These are phyloP conservation scores for Colletotrichum sp. DNA, from an alignment of 2,329 filamentous ascomycete genomes.

Conservation along the genomic window DNA sequence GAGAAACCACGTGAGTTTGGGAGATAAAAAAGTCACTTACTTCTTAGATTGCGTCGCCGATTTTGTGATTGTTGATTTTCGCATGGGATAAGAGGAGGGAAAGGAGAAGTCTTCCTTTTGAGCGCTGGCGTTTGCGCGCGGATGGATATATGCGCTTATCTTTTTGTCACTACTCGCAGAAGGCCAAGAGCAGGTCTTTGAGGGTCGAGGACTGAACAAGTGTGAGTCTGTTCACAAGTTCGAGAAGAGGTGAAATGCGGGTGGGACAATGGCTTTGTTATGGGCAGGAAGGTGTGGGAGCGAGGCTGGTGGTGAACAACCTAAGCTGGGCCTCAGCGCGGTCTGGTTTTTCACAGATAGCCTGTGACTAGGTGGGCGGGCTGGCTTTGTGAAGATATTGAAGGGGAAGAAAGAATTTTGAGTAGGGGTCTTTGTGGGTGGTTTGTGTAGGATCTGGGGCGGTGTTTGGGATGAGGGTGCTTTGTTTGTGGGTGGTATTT, in stretches of 20 bases:
- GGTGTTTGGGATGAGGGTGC: not conserved
- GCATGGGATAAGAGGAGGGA: not conserved
- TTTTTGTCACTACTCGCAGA: not conserved
- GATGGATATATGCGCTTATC: not conserved
- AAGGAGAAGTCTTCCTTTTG: not conserved
- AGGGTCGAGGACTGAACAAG: not conserved
- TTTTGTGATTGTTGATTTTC: not conserved
- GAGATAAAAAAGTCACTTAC: not conserved
- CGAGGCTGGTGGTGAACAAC: not conserved
- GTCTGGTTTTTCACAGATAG: not conserved
- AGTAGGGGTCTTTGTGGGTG: not conserved
- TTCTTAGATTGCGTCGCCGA: rapidly evolving
- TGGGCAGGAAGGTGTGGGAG: too few relatives aligned
- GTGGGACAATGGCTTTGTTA: not conserved
- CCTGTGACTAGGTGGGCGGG: not conserved
- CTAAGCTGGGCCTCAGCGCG: not conserved
- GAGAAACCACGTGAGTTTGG: not conserved
- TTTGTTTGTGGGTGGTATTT: not conserved
- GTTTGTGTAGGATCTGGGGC: not conserved
- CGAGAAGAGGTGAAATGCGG: not conserved
- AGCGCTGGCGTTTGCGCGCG: not conserved
- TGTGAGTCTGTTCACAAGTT: not conserved
- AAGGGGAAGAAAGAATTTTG: not conserved
- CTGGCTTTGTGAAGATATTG: not conserved
- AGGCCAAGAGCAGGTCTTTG: not conserved